These are phyloP conservation scores for Rutstroemia sydowiana DNA, from an alignment of 2,329 filamentous ascomycete genomes.

Conservation along the genomic window DNA sequence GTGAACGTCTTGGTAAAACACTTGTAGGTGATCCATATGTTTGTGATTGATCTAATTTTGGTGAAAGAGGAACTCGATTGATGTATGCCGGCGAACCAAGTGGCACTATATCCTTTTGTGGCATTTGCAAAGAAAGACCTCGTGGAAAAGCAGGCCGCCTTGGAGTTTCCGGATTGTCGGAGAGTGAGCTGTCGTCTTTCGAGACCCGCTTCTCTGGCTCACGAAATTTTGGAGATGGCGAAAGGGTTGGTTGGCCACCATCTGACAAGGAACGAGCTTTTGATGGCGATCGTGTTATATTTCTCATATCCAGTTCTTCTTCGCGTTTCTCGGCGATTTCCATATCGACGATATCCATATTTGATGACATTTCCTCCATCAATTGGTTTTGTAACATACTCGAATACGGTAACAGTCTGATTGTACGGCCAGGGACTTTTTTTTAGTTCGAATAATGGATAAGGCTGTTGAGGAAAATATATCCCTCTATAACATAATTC, in stretches of 20 bases:
- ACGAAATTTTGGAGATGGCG: slow-evolving; percentile 29
- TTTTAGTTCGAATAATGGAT: background rate
- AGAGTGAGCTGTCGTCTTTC: slow-evolving; percentile 30
- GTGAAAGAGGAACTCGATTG: slow-evolving; percentile 66
- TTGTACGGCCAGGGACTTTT: background rate
- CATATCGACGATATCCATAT: slow-evolving; percentile 6
- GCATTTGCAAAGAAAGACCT: slow-evolving; percentile 65
- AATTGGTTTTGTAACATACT: slow-evolving; percentile 1
- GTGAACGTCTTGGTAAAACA: slow-evolving; percentile 78
- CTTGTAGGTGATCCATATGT: slow-evolving; percentile 84
- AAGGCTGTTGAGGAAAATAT: background rate
- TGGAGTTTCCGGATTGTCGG: slow-evolving; percentile 58
- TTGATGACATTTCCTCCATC: slow-evolving; percentile 3
- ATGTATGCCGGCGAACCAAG: slow-evolving; percentile 38
- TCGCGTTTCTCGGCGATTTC: slow-evolving; percentile 2
- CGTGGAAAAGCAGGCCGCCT: slow-evolving; percentile 57
- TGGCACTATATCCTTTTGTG: slow-evolving; percentile 42
- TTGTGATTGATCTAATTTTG: slow-evolving; percentile 76
- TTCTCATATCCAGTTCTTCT: slow-evolving; percentile 1
- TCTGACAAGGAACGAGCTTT: slow-evolving; percentile 29
- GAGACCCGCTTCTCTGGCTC: slow-evolving; percentile 27
- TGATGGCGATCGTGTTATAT: slow-evolving; percentile 23
- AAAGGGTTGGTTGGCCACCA: slow-evolving; percentile 22
- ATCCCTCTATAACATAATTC: too few species aligned
- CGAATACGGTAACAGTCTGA: too few species aligned